Evolutionary conservation across 2,329 filamentous ascomycete species (phyloP).

Genomic region (Hymenoscyphus fructigenus): DNA sequence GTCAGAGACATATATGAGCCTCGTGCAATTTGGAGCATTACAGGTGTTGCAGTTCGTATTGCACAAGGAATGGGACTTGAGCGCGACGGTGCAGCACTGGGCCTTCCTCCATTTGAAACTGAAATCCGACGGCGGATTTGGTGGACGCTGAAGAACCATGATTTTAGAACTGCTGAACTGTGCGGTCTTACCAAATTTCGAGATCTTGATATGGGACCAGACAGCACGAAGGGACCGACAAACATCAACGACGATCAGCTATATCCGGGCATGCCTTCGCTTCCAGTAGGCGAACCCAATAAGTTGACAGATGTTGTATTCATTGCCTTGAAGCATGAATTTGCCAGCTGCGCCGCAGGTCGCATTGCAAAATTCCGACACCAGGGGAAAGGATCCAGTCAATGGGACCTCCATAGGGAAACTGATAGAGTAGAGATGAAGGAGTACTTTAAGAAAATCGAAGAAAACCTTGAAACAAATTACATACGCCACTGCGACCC

Average conservation of each 20-base stretch:
- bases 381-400: no score
- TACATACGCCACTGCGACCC: no score
- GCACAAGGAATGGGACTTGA: constrained; percentile 50
- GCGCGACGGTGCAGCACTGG: constrained; percentile 39
- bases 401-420: no score
- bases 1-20: no score
- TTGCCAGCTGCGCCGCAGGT: no score
- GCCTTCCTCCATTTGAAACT: constrained; percentile 49
- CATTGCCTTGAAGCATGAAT: no score
- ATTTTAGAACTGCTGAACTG: constrained; percentile 54
- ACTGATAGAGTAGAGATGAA: no score
- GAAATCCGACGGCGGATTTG: constrained; percentile 61
- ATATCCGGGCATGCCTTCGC: constrained; percentile 38
- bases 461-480: no score
- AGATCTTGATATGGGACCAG: constrained; percentile 40
- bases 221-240: constrained; percentile 44
- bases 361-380: no score
- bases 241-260: constrained; percentile 56
- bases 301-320: no score
- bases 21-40: constrained; percentile 49
- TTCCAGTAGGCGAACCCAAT: no score
- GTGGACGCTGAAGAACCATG: constrained; percentile 62
- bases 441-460: no score
- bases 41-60: constrained; percentile 49
- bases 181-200: constrained; percentile 44